Evolutionary conservation across 768 basidiomycete species (phyloP).

Genomic region (Mycena alexandri): DNA sequence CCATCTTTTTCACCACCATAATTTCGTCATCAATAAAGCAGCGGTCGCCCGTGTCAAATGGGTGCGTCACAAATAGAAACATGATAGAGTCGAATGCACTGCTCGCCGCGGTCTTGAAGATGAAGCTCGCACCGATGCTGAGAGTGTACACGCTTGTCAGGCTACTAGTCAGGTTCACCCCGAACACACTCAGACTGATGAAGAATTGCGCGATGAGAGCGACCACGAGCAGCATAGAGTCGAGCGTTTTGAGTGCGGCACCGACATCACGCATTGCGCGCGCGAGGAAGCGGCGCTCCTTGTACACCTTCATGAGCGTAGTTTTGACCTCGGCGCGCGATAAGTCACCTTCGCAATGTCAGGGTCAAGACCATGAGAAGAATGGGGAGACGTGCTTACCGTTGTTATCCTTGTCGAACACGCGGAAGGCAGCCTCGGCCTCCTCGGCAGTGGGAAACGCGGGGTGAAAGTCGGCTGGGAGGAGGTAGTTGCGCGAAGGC

Average conservation of each 20-base stretch:
- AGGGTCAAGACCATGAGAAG: too few relatives aligned
- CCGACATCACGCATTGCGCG: constrained; percentile 84
- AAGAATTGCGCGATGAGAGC: constrained; percentile 78
- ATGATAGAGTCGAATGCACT: constrained; percentile 84
- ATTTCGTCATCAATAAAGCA: constrained; percentile 82
- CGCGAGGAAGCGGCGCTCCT: constrained; percentile 81
- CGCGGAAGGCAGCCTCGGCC: constrained; percentile 76
- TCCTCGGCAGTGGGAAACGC: constrained; percentile 70
- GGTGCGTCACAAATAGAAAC: constrained; percentile 85
- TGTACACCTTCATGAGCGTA: constrained; percentile 77
- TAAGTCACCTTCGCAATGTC: constrained; percentile 56
- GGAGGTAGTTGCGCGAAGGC: constrained; percentile 67
- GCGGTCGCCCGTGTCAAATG: constrained; percentile 78
- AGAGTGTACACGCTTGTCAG: constrained; percentile 81
- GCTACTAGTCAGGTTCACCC: constrained; percentile 72
- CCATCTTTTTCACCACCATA: constrained; percentile 84
- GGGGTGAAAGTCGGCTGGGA: constrained; percentile 77
- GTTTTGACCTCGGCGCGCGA: constrained; percentile 82
- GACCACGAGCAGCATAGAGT: constrained; percentile 72
- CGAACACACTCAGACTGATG: constrained; percentile 79
- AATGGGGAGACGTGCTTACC: constrained; percentile 45
- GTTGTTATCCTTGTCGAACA: constrained; percentile 83
- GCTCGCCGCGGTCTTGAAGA: constrained; percentile 83
- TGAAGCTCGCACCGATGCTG: constrained; percentile 80
- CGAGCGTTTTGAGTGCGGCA: constrained; percentile 72